These are phyloP conservation scores for Helicocarpus griseus DNA, from an alignment of 2,329 filamentous ascomycete genomes.

Conservation along the genomic window DNA sequence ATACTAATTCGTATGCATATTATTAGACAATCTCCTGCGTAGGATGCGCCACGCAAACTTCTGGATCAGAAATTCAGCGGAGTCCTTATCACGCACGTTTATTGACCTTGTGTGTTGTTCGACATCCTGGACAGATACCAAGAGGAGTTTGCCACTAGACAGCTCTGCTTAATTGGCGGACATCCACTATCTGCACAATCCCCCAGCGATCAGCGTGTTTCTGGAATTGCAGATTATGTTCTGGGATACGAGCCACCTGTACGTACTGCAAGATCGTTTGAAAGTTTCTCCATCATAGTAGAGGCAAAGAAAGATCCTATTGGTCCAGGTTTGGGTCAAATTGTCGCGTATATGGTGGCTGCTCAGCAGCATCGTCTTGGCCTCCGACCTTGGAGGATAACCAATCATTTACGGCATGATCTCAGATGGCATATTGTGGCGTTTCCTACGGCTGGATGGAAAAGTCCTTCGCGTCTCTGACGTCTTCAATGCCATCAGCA, in stretches of 20 bases:
- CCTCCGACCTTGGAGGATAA: background rate
- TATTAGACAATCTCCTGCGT: background rate
- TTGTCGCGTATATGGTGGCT: constrained; percentile 4
- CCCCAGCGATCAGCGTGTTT: background rate
- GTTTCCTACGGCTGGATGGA: constrained; percentile 4
- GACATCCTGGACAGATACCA: background rate
- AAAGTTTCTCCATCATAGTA: constrained; percentile 4
- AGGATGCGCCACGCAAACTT: background rate
- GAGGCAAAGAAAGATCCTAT: constrained; percentile 1
- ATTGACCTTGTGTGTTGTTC: constrained; percentile 5
- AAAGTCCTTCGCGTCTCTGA: background rate
- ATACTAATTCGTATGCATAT: background rate
- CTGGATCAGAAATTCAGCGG: background rate
- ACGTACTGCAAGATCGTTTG: background rate
- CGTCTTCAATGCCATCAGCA: background rate
- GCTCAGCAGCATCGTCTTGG: background rate
- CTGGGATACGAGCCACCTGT: background rate
- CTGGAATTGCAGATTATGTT: background rate
- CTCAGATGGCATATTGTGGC: constrained; percentile 1
- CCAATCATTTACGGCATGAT: constrained; percentile 4
- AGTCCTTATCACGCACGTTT: constrained; percentile 2
- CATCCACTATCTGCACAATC: background rate
- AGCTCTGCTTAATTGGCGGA: background rate
- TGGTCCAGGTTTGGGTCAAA: background rate
- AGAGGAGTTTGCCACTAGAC: background rate